phyloP scores from a whole-genome alignment of 495 filamentous ascomycete genomes.

The Parachaetomium inaequale region DNA sequence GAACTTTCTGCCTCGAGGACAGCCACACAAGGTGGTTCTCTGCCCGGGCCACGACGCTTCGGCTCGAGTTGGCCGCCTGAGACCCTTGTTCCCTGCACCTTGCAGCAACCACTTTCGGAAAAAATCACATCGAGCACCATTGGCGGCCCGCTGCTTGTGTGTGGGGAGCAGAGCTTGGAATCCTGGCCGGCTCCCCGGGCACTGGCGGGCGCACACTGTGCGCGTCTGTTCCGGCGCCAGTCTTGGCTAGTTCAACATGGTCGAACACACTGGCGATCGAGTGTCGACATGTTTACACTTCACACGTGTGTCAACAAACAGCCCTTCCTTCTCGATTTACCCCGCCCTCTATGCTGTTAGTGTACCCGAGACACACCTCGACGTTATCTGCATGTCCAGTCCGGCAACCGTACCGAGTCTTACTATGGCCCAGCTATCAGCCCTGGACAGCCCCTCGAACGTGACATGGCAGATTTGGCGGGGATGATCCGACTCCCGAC shows the following conservation, averaged over 20 bases:
- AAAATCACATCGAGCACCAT: slow-evolving; percentile 3
- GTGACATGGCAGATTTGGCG: not conserved
- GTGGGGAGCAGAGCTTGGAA: slow-evolving; percentile 9
- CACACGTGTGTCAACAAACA: not conserved
- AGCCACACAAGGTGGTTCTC: too few relatives aligned
- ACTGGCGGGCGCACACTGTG: not conserved
- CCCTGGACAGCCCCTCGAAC: too few relatives aligned
- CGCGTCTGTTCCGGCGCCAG: not conserved
- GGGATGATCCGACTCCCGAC: not conserved
- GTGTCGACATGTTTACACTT: too few relatives aligned
- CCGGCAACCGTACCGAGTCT: too few relatives aligned
- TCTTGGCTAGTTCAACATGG: too few relatives aligned
- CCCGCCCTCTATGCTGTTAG: not conserved
- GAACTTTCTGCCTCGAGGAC: not conserved
- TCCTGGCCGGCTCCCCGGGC: slow-evolving; percentile 14
- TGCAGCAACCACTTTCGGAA: slow-evolving; percentile 3
- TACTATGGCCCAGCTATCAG: too few relatives aligned
- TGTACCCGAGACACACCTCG: not conserved
- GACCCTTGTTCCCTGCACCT: not conserved
- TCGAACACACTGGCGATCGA: not conserved
- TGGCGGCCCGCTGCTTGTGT: not conserved
- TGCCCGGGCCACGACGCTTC: too few relatives aligned
- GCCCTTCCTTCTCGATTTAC: not conserved
- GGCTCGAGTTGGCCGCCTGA: too few relatives aligned
- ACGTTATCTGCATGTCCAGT: not conserved